Conservation (phyloP, 2,329 filamentous ascomycete genomes). For the Fusarium sp. region DNA sequence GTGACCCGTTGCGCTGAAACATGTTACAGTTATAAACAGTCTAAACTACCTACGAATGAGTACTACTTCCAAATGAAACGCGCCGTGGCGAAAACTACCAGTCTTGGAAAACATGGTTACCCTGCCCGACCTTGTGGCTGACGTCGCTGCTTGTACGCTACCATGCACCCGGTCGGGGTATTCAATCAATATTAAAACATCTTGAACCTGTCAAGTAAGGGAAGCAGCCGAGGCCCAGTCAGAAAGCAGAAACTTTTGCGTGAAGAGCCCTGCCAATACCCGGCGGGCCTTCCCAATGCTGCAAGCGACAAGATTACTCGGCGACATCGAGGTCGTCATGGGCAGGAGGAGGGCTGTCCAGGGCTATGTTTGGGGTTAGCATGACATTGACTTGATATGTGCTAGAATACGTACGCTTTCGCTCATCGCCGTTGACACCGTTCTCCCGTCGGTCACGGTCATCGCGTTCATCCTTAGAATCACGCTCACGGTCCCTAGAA, state of each 20-base stretch:
- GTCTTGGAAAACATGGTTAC: slow-evolving; percentile 33
- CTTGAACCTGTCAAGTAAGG: slow-evolving; percentile 35
- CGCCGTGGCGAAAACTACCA: slow-evolving; percentile 38
- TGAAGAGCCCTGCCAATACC: slow-evolving; percentile 24
- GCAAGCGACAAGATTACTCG: slow-evolving; percentile 63
- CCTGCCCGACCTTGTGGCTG: slow-evolving; percentile 27
- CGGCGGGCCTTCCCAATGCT: slow-evolving; percentile 12
- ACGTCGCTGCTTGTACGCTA: slow-evolving; percentile 37
- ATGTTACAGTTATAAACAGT: slow-evolving; percentile 40
- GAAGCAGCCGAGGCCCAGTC: slow-evolving; percentile 33
- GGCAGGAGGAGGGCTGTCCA: slow-evolving; percentile 82
- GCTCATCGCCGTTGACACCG: slow-evolving; percentile 85
- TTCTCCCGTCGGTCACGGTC: slow-evolving; percentile 81
- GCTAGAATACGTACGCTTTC: slow-evolving; percentile 75
- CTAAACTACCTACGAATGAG: slow-evolving; percentile 44
- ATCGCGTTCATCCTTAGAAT: slow-evolving; percentile 73
- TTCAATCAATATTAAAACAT: slow-evolving; percentile 38
- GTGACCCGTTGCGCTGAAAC: slow-evolving; percentile 36
- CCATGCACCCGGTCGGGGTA: slow-evolving; percentile 29
- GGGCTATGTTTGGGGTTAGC: slow-evolving; percentile 54
- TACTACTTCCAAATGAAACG: slow-evolving; percentile 43
- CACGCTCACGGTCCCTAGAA: slow-evolving; percentile 63
- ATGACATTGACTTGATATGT: slow-evolving; percentile 1
- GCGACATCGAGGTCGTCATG: slow-evolving; percentile 97
- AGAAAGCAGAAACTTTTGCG: slow-evolving; percentile 40